Evolutionary conservation across 2,329 filamentous ascomycete species (phyloP).

Genomic region (Emericellopsis cladophorae): DNA sequence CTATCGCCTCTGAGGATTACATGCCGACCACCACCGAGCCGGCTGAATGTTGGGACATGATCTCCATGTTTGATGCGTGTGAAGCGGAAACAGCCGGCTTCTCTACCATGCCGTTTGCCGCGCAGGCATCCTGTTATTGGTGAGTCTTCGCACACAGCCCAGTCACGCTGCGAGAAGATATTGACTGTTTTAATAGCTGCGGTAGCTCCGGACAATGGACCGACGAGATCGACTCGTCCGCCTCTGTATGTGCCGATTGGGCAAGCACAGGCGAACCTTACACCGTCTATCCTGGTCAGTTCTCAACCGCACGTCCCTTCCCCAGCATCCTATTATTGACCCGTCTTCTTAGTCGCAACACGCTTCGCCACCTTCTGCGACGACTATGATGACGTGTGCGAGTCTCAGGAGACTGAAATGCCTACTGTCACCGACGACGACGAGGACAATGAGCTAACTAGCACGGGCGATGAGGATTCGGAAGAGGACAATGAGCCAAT

Average conservation of each 20-base stretch:
- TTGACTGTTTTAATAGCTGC: constrained; percentile 9
- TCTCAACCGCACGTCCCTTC: too few species aligned
- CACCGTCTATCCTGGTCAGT: constrained; percentile 13
- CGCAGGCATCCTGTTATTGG: constrained; percentile 20
- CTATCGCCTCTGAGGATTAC: background rate
- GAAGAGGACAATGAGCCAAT: constrained; percentile 3
- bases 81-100: constrained; percentile 10
- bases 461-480: constrained; percentile 7
- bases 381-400: constrained; percentile 14
- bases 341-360: constrained; percentile 10
- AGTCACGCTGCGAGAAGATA: constrained; percentile 5
- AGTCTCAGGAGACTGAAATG: constrained; percentile 4
- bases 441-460: constrained; percentile 3
- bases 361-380: constrained; percentile 16
- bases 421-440: constrained; percentile 3
- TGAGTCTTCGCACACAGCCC: constrained; percentile 5
- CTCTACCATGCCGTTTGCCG: constrained; percentile 9
- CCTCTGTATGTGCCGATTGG: constrained; percentile 16
- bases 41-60: constrained; percentile 12
- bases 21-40: background rate
- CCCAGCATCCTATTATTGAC: background rate
- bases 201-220: constrained; percentile 12
- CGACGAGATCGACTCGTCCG: constrained; percentile 15
- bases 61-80: constrained; percentile 13
- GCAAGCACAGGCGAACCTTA: constrained; percentile 12